Percentiles rank a stretch among this genome's conserved stretches.
Conservation (phyloP, 202 grass and related monocot species). For the Digitaria exilis region DNA sequence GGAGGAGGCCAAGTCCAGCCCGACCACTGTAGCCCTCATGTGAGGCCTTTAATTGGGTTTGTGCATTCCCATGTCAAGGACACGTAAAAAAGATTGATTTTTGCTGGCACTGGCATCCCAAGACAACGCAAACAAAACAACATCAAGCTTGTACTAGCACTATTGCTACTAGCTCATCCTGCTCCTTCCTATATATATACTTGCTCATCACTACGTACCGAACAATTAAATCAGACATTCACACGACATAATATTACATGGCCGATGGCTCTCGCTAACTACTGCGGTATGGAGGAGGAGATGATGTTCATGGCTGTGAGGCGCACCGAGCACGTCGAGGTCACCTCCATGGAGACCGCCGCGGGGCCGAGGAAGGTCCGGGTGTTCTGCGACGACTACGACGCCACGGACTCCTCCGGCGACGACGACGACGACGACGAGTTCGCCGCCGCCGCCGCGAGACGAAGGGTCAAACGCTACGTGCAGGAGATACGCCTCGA, state of each 20-base stretch:
- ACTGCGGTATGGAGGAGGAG: conserved; percentile 47
- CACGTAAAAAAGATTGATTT: conserved; percentile 17
- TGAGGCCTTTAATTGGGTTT: conserved; percentile 49
- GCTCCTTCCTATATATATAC: no score
- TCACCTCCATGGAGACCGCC: conserved; percentile 36
- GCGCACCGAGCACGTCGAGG: conserved; percentile 75
- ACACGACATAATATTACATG: conserved; percentile 54
- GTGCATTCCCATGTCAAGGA: conserved; percentile 49
- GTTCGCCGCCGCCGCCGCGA: background rate
- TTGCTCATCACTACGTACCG: background rate
- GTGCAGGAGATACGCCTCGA: conserved; percentile 75
- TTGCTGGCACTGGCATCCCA: conserved; percentile 33
- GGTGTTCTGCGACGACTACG: conserved; percentile 73
- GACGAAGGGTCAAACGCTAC: conserved; percentile 72
- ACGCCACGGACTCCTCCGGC: conserved; percentile 76
- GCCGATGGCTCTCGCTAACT: no score
- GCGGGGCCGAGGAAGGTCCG: conserved; percentile 45
- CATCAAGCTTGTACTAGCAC: background rate
- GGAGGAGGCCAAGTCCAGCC: conserved; percentile 37
- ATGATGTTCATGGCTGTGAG: conserved; percentile 43
- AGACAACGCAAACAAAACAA: background rate
- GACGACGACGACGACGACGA: conserved; percentile 44
- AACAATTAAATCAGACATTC: conserved; percentile 40
- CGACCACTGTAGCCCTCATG: conserved; percentile 27
- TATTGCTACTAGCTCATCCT: background rate